Percentiles rank a stretch among this genome's conserved stretches.
phyloP scores from a whole-genome alignment of 768 basidiomycete genomes.

The Psilocybe cubensis region DNA sequence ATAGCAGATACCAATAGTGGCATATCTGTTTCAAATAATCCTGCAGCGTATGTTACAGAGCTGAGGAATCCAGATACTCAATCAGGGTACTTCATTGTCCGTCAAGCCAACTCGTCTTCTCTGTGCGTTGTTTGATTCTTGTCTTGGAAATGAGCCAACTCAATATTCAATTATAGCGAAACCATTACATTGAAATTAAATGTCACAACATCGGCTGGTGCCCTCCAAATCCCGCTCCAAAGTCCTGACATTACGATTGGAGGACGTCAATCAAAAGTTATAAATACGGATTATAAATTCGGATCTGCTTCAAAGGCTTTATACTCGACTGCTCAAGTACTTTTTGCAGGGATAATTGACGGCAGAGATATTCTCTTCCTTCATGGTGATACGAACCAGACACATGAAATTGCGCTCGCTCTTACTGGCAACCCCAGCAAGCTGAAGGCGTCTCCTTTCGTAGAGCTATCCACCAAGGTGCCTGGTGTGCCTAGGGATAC shows the following conservation, averaged over 20 bases:
- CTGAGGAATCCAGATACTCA: slow-evolving; percentile 70
- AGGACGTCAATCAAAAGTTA: slow-evolving; percentile 75
- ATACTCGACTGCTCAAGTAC: slow-evolving; percentile 76
- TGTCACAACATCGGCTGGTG: slow-evolving; percentile 54
- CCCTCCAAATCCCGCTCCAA: slow-evolving; percentile 58
- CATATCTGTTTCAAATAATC: slow-evolving; percentile 38
- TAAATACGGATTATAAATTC: slow-evolving; percentile 73
- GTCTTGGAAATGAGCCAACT: background rate
- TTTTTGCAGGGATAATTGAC: slow-evolving; percentile 66
- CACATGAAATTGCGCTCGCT: slow-evolving; percentile 53
- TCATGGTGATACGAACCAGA: slow-evolving; percentile 55
- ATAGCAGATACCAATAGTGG: slow-evolving; percentile 64
- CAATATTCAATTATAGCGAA: slow-evolving; percentile 31
- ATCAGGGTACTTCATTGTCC: slow-evolving; percentile 68
- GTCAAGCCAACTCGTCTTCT: slow-evolving; percentile 70
- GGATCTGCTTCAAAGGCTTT: slow-evolving; percentile 56
- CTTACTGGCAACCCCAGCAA: slow-evolving; percentile 50
- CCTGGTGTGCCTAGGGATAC: slow-evolving; percentile 20
- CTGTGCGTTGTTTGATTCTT: slow-evolving; percentile 47
- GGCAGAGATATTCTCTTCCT: slow-evolving; percentile 66
- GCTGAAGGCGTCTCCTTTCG: slow-evolving; percentile 24
- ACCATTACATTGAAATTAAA: slow-evolving; percentile 60
- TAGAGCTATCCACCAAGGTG: slow-evolving; percentile 27
- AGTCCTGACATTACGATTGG: slow-evolving; percentile 55
- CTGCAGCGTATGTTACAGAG: slow-evolving; percentile 59